Evolutionary conservation across 768 basidiomycete genomes (phyloP), one percentile per base, ranked within the genome.

Genomic region (Arthromyces matolae): DNA sequence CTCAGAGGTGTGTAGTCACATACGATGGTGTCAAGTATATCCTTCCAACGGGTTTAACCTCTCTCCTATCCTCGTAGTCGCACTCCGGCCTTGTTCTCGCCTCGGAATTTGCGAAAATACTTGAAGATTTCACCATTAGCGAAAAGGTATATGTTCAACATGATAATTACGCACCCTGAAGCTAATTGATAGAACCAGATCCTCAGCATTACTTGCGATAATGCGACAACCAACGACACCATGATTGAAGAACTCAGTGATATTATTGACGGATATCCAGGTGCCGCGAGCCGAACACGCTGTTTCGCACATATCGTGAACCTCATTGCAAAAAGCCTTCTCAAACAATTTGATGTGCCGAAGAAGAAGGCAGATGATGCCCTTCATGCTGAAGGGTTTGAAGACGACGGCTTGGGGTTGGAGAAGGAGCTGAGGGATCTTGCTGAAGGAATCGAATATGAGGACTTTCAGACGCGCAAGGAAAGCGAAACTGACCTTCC

Each of bases 251-350:
- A 58, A n/a, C 61, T 74, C 4, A 42, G n/a, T 0, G 20, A 54
- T 0, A 32, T 54, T 0, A 5, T 75, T 0, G 31, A 20, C 0
- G 19, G n/a, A 0, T 71, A 65, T 41, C 45, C 49, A 4, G 66
- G 67, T 33, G 12, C 20, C 0, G 49, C 40, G 0, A 66, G 57
- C 25, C 66, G 56, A 1, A 60, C 56, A 0, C 45, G 58, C 0
- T 77, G 73, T 54, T 73, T 77, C 42, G 39, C 53, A 0, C 74
- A 76, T 42, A 57, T 69, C 4, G 10, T 72, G 22, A 73, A 71
- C 33, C 56, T 77, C 0, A 56, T 70, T 3, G 68, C 66, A 0
- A 68, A 71, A 36, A 53, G 49, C 0, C n/a, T 71, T 0, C 19
- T 75, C 0, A 2, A 40, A 0, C 55, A 58, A 42, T 76, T 74